Conservation (phyloP, 140 eudicot species). For the Erigeron philadelphicus region DNA sequence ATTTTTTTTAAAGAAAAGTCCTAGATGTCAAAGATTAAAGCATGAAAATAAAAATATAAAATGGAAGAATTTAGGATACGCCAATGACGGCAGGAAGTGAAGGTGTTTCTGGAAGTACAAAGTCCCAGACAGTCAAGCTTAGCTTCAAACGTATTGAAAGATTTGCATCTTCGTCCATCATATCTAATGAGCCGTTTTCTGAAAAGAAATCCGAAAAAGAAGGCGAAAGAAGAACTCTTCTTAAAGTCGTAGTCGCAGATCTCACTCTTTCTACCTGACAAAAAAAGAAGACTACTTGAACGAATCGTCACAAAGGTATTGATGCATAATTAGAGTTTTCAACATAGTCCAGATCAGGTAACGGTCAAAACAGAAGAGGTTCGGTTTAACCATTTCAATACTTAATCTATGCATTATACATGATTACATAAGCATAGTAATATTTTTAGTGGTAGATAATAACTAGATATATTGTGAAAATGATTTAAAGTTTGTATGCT, state of each 20-base stretch:
- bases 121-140: conserved; percentile 84
- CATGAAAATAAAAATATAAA: background rate
- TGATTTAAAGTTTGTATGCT: conserved; percentile 1
- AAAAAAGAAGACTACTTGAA: conserved; percentile 13
- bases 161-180: conserved; percentile 96
- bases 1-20: background rate
- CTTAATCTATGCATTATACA: background rate
- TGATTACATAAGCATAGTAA: background rate
- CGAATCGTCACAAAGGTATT: background rate
- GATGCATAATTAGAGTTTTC: conserved; percentile 3
- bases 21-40: background rate
- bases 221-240: conserved; percentile 69
- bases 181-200: conserved; percentile 65
- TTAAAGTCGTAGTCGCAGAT: conserved; percentile 69
- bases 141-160: conserved; percentile 67
- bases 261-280: conserved; percentile 70
- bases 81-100: conserved; percentile 97
- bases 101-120: conserved; percentile 78
- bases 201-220: conserved; percentile 63
- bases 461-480: background rate
- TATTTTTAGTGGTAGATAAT: background rate
- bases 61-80: conserved; percentile 53
- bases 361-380: background rate
- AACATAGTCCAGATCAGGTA: background rate
- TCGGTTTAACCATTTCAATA: background rate